Evolutionary conservation across 306 rosid genomes (phyloP).

Genomic region (Corylus americana): DNA sequence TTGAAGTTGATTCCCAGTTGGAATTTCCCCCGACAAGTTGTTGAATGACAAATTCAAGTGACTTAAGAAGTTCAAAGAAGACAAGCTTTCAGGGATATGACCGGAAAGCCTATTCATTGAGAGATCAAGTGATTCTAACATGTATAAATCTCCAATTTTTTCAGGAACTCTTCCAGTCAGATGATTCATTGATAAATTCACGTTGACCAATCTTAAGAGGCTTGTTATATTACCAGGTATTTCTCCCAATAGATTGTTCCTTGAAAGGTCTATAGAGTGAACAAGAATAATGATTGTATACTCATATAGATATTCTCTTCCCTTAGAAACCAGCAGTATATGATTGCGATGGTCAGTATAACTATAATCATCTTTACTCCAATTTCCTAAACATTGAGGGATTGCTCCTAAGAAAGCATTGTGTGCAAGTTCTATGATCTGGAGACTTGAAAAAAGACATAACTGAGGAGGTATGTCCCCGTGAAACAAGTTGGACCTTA

Average conservation of each 20-base stretch:
- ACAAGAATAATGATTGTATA: background rate
- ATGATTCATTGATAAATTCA: slow-evolving; percentile 24
- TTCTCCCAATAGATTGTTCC: slow-evolving; percentile 13
- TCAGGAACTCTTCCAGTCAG: slow-evolving; percentile 15
- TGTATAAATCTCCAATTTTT: background rate
- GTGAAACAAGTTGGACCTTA: background rate
- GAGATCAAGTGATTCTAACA: slow-evolving; percentile 19
- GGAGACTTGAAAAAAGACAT: background rate
- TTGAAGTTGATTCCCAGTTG: slow-evolving; percentile 8
- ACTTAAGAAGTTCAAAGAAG: slow-evolving; percentile 17
- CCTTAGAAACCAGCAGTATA: background rate
- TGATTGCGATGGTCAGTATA: too few species aligned
- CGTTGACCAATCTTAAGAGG: background rate
- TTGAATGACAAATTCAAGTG: slow-evolving; percentile 19
- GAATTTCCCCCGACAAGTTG: slow-evolving; percentile 9
- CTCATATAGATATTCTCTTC: background rate
- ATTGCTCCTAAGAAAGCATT: background rate
- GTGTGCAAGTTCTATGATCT: background rate
- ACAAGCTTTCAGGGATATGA: slow-evolving; percentile 12
- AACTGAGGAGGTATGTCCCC: background rate
- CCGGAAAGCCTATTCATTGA: slow-evolving; percentile 9
- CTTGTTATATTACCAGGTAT: slow-evolving; percentile 18
- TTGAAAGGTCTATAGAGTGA: background rate
- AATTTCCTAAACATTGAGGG: background rate
- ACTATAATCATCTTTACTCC: background rate